These are phyloP conservation scores for Calonectria hongkongensis DNA, from an alignment of 2,329 filamentous ascomycete genomes.

Conservation along the genomic window DNA sequence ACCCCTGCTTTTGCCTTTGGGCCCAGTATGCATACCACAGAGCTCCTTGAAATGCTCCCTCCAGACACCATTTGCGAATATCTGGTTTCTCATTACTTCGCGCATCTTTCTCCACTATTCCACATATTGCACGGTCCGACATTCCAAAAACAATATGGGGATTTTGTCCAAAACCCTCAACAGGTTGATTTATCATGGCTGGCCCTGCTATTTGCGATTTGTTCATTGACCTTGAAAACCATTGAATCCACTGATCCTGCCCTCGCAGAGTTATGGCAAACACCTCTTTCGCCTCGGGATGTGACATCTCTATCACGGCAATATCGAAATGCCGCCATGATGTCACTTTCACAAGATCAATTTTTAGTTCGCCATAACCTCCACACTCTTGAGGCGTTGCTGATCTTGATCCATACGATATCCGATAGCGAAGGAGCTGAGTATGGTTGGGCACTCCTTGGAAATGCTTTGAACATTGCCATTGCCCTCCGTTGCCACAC, in stretches of 20 bases:
- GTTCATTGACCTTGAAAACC: constrained; percentile 38
- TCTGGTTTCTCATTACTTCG: constrained; percentile 13
- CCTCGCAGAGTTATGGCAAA: constrained; percentile 35
- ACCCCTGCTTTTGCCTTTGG: background rate
- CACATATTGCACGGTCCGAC: constrained; percentile 44
- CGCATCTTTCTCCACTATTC: constrained; percentile 41
- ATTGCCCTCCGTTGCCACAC: constrained; percentile 43
- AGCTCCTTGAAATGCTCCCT: constrained; percentile 13
- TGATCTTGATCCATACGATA: constrained; percentile 42
- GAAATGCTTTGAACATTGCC: constrained; percentile 42
- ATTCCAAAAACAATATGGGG: constrained; percentile 44
- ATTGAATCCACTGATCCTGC: constrained; percentile 36
- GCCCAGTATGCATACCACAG: background rate
- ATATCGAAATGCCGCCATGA: constrained; percentile 40
- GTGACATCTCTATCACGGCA: background rate
- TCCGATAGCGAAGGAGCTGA: constrained; percentile 41
- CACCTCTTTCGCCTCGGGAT: constrained; percentile 4
- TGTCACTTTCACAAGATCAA: constrained; percentile 40
- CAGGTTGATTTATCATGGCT: constrained; percentile 41
- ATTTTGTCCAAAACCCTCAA: constrained; percentile 30
- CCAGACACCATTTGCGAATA: constrained; percentile 7
- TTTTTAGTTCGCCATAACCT: constrained; percentile 44
- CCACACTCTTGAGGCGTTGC: constrained; percentile 42
- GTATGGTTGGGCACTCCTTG: constrained; percentile 44
- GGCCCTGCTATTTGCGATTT: constrained; percentile 45